Evolutionary conservation across 164 flowering plant genomes (phyloP).

Genomic region (Magnolia sinica): DNA sequence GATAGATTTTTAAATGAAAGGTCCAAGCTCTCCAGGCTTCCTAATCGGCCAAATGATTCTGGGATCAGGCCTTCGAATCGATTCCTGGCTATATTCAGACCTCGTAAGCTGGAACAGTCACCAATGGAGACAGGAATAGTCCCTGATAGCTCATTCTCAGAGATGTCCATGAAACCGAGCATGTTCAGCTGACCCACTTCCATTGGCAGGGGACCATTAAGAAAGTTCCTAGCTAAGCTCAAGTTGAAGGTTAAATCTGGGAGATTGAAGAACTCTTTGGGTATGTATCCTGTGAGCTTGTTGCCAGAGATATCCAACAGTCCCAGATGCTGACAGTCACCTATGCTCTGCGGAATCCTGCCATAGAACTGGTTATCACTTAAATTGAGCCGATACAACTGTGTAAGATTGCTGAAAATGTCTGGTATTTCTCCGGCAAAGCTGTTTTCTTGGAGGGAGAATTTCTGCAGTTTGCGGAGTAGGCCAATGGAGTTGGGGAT

Average conservation of each 20-base stretch:
- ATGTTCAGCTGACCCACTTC: slow-evolving; percentile 24
- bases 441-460: slow-evolving; percentile 11
- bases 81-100: slow-evolving; percentile 20
- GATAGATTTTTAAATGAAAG: slow-evolving; percentile 31
- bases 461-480: slow-evolving; percentile 9
- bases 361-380: slow-evolving; percentile 22
- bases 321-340: slow-evolving; percentile 9
- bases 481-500: slow-evolving; percentile 23
- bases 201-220: slow-evolving; percentile 22
- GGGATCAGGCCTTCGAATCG: slow-evolving; percentile 26
- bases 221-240: slow-evolving; percentile 12
- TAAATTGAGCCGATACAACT: slow-evolving; percentile 1
- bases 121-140: slow-evolving; percentile 25
- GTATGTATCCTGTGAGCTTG: slow-evolving; percentile 26
- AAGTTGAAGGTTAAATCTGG: neutral
- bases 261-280: slow-evolving; percentile 16
- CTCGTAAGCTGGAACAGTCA: slow-evolving; percentile 11
- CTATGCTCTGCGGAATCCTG: slow-evolving; percentile 29
- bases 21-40: slow-evolving; percentile 15
- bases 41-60: slow-evolving; percentile 12
- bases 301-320: slow-evolving; percentile 18
- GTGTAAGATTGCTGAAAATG: slow-evolving; percentile 24
- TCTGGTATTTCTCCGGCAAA: slow-evolving; percentile 26
- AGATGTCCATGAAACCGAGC: slow-evolving; percentile 14
- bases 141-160: slow-evolving; percentile 28